Base-by-base conservation (phyloP, 225 moss, liverwort and hornwort species). In the Thuidium tamariscinum region DNA sequence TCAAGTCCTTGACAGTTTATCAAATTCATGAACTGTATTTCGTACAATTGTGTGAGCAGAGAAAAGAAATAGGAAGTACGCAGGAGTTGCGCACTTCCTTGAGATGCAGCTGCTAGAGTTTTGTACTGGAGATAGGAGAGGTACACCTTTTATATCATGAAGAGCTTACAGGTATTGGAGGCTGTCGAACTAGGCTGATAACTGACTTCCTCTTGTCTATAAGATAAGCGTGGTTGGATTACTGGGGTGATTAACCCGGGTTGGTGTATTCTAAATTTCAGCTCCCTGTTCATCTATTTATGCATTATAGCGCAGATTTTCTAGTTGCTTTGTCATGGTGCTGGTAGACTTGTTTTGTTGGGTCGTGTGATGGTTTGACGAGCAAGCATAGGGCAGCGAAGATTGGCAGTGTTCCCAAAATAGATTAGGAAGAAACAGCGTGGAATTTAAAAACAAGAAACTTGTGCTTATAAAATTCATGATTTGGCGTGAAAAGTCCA, bases 11-110 rank as follows among this genome's bases (percentile, higher is more conserved):
- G 15, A 64, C 48, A 61, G 70, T 71, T 48, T 65, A 37, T 74
- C 37, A 67, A 75, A 82, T 65, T 82, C 32, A 25, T 52, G 65
- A 60, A 44, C 12, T 64, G 12, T 76, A 15, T 72, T 77, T 77
- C 82, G 85, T 76, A 54, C 11, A 75, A 39, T 83, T 71, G 11
- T 84, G 86, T 84, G 56, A 54, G 22, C 89, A 92, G 92, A 88
- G 91, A 89, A 39, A 92, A 91, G 89, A 91, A 92, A 77, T 67
- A 87, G 77, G 41, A 68, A 91, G 46, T 60, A 42, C 68, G 14
- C 83, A 80, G 70, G 83, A 77, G 73, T 72, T 77, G 82, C 44
- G 26, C 67, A 61, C 60, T 76, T 63, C 41, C 48, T 52, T 55
- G 84, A 75, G 84, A 51, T 83, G 84, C 54, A 62, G 59, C 84